Evolutionary conservation across 208 protist genomes (phyloP).

Genomic region (Porcisia deanei): DNA sequence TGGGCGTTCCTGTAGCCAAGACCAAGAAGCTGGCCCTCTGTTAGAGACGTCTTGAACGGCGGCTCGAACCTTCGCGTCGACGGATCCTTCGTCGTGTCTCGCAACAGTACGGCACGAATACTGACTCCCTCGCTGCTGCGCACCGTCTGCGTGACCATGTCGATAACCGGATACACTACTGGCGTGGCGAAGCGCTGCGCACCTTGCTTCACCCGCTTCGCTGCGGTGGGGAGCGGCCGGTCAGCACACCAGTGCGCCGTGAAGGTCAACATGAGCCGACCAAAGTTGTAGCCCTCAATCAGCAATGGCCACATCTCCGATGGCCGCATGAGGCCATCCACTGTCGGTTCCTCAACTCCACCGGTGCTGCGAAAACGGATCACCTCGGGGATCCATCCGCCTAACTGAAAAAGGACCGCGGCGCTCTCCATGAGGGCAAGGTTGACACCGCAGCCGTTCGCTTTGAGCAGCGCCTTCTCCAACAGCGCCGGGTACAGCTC

Average conservation of each 20-base stretch:
- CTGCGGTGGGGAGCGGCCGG: neutral
- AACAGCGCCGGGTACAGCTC: slow-evolving; percentile 71
- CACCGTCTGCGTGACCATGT: slow-evolving; percentile 20
- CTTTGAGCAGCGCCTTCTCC: slow-evolving; percentile 69
- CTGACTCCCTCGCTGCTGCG: neutral
- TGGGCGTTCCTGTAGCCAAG: slow-evolving; percentile 47
- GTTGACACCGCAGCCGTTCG: slow-evolving; percentile 75
- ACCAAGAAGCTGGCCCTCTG: slow-evolving; percentile 13
- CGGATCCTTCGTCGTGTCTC: slow-evolving; percentile 30
- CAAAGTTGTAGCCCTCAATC: slow-evolving; percentile 15
- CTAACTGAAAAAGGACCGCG: slow-evolving; percentile 73
- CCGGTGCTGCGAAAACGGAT: slow-evolving; percentile 9
- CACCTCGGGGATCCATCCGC: slow-evolving; percentile 71
- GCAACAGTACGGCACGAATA: slow-evolving; percentile 29
- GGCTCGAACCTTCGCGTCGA: slow-evolving; percentile 8
- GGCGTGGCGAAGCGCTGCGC: neutral
- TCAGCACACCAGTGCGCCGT: slow-evolving; percentile 3
- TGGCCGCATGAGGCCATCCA: slow-evolving; percentile 14
- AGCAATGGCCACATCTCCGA: slow-evolving; percentile 28
- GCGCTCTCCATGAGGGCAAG: slow-evolving; percentile 71
- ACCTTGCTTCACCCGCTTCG: neutral
- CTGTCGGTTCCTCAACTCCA: slow-evolving; percentile 1
- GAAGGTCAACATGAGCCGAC: slow-evolving; percentile 28
- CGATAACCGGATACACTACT: slow-evolving; percentile 18
- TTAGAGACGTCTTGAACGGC: slow-evolving; percentile 20